Conservation (phyloP, 768 basidiomycete species). For the Candolleomyces aberdarensis region DNA sequence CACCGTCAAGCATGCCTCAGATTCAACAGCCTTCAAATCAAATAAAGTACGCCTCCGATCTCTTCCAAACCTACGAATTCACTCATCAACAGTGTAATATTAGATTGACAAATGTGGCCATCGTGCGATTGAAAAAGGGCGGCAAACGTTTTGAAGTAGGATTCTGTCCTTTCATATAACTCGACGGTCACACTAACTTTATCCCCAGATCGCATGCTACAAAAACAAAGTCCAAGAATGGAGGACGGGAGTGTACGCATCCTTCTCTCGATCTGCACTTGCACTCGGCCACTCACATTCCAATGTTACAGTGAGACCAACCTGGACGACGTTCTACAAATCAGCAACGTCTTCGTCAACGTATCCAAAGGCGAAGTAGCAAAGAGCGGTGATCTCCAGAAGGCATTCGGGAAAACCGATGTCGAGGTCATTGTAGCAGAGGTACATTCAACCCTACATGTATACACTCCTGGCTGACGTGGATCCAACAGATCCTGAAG, state of each 20-base stretch:
- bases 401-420: conserved; percentile 82
- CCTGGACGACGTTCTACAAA: conserved; percentile 94
- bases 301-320: conserved; percentile 68
- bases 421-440: conserved; percentile 75
- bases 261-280: neutral
- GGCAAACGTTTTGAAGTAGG: conserved; percentile 95
- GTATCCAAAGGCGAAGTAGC: conserved; percentile 96
- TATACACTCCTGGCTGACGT: neutral
- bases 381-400: conserved; percentile 84
- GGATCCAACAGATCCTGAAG: conserved; percentile 67
- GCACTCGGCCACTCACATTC: neutral
- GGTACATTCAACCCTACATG: conserved; percentile 37
- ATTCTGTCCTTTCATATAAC: neutral
- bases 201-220: conserved; percentile 84
- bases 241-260: conserved; percentile 79
- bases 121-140: conserved; percentile 94
- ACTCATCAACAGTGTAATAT: neutral
- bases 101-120: conserved; percentile 94
- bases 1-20: conserved; percentile 31
- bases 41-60: conserved; percentile 58
- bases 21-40: conserved; percentile 89
- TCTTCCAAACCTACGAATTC: neutral
- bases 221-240: conserved; percentile 99
- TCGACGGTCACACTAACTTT: neutral
- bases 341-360: conserved; percentile 93